phyloP scores from a whole-genome alignment of 257 asterid genomes.

The Gentiana macrophylla region DNA sequence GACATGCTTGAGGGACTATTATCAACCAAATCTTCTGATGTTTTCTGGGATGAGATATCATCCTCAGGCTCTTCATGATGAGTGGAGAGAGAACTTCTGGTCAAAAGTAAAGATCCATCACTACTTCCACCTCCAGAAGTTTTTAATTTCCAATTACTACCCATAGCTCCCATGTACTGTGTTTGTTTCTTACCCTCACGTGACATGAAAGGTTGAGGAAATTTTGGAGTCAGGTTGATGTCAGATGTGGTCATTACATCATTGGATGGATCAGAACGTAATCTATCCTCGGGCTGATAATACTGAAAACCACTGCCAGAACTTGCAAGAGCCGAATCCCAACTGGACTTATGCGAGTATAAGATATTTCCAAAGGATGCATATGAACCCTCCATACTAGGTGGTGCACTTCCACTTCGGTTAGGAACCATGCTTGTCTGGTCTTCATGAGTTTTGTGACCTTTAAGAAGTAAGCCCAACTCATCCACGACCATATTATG shows the following conservation, averaged over 20 bases:
- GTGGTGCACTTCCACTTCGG: constrained; percentile 93
- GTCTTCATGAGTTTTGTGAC: constrained; percentile 33
- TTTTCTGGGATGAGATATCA: constrained; percentile 31
- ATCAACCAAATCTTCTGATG: constrained; percentile 30
- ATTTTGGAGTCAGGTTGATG: constrained; percentile 30
- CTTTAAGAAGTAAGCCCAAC: constrained; percentile 52
- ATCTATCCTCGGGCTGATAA: constrained; percentile 27
- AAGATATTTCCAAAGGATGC: constrained; percentile 44
- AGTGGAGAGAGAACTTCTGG: constrained; percentile 51
- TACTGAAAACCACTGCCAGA: constrained; percentile 19
- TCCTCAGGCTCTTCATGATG: constrained; percentile 78
- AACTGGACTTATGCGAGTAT: constrained; percentile 17
- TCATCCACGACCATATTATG: constrained; percentile 45
- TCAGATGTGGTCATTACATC: constrained; percentile 24
- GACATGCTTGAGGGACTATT: constrained; percentile 18
- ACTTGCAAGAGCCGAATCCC: constrained; percentile 23
- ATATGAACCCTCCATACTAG: constrained; percentile 74
- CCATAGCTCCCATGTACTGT: constrained; percentile 26
- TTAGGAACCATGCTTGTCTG: constrained; percentile 37
- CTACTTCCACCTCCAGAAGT: constrained; percentile 26
- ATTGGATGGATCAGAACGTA: constrained; percentile 30
- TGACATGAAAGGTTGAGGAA: constrained; percentile 33
- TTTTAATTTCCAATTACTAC: constrained; percentile 31
- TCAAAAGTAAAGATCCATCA: constrained; percentile 27
- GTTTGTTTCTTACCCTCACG: constrained; percentile 30